Evolutionary conservation across 2,329 filamentous ascomycete species (phyloP).

Genomic region (Colletotrichum endophyticum): DNA sequence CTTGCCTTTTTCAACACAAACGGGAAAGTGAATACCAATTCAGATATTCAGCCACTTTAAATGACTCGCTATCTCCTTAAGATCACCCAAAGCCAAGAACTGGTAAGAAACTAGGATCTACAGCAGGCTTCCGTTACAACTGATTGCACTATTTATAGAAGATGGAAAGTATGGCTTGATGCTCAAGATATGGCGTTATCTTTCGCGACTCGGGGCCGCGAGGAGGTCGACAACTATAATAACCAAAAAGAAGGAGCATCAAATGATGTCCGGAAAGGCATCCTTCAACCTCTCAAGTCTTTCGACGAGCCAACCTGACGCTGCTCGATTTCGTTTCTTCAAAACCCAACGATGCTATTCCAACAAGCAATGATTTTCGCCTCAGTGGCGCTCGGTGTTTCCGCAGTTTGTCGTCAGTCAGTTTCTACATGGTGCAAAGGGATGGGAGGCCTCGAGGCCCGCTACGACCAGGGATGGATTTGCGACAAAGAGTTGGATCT

Average conservation of each 20-base stretch:
- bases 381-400: not conserved
- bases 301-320: not conserved
- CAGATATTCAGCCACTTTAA: too few relatives aligned
- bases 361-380: not conserved
- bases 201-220: not conserved
- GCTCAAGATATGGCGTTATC: not conserved
- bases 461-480: not conserved
- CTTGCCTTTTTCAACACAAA: not conserved
- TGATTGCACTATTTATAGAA: not conserved
- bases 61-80: not conserved
- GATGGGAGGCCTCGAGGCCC: not conserved
- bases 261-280: accelerated
- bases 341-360: not conserved
- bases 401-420: not conserved
- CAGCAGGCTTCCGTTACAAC: not conserved
- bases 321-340: not conserved
- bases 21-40: not conserved
- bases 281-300: not conserved
- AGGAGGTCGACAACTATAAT: not conserved
- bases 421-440: not conserved
- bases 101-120: not conserved
- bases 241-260: not conserved
- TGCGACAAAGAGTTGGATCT: not conserved
- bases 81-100: not conserved
- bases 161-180: not conserved